Percentiles rank a stretch among this genome's conserved stretches.
Conservation (phyloP, 1,284 basidiomycete species). For the Irpex sp. region DNA sequence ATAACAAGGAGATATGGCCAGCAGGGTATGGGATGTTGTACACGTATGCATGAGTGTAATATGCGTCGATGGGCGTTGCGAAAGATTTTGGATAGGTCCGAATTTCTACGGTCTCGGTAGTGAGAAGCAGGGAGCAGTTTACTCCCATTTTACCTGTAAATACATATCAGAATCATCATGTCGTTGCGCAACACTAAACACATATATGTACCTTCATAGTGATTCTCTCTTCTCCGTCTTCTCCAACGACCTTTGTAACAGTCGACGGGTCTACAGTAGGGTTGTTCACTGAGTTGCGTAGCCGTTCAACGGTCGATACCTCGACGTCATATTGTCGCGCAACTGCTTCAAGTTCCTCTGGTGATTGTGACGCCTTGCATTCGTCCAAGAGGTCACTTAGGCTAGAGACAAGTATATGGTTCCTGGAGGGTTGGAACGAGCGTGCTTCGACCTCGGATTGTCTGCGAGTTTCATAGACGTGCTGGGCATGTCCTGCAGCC, state of each 20-base stretch:
- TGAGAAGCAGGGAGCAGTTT: too few relatives aligned
- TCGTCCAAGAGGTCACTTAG: conserved; percentile 64
- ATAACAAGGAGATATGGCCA: too few relatives aligned
- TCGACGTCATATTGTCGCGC: conserved; percentile 60
- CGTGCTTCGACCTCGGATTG: conserved; percentile 55
- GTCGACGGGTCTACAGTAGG: conserved; percentile 58
- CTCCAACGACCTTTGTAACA: conserved; percentile 41
- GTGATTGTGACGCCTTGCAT: conserved; percentile 49
- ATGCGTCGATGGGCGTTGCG: background rate
- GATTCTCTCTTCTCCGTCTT: conserved; percentile 58
- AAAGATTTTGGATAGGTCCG: background rate
- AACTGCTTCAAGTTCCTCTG: conserved; percentile 44
- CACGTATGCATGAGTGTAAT: background rate
- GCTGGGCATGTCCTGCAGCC: conserved; percentile 35
- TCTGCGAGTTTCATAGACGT: conserved; percentile 47
- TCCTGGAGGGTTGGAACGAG: conserved; percentile 33
- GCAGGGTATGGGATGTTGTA: background rate
- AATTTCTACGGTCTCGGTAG: background rate
- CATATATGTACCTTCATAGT: conserved; percentile 50
- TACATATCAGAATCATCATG: background rate
- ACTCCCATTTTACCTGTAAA: background rate
- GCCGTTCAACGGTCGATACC: conserved; percentile 44
- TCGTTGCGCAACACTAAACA: too few relatives aligned
- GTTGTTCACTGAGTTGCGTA: conserved; percentile 66
- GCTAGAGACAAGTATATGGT: conserved; percentile 55